Evolutionary conservation across 2,329 filamentous ascomycete species (phyloP).

Genomic region (Trichophyton equinum): DNA sequence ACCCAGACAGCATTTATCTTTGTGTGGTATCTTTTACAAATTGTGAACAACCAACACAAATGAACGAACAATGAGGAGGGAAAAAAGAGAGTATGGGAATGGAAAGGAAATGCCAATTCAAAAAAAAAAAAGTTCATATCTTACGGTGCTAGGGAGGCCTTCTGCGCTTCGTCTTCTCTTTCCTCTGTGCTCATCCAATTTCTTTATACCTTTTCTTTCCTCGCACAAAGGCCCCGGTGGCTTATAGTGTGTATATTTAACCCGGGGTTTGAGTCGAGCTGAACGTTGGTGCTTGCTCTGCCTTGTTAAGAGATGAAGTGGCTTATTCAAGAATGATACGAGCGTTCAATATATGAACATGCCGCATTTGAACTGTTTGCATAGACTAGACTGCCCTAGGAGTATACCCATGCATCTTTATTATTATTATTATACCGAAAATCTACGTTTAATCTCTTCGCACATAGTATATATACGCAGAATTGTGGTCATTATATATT

Average conservation of each 20-base stretch:
- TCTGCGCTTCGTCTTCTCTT: not conserved
- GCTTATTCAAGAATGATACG: not conserved
- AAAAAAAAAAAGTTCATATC: conserved; percentile 5
- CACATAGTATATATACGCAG: too few species aligned
- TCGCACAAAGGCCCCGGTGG: not conserved
- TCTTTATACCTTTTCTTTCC: not conserved
- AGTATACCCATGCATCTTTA: too few species aligned
- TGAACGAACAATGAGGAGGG: not conserved
- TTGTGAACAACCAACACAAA: conserved; percentile 5
- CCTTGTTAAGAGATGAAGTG: not conserved
- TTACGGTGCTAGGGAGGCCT: not conserved
- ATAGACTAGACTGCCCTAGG: too few species aligned
- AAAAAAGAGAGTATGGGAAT: conserved; percentile 5
- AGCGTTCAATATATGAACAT: not conserved
- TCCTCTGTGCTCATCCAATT: not conserved
- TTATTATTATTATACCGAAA: too few species aligned
- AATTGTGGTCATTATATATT: too few species aligned
- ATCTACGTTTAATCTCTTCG: too few species aligned
- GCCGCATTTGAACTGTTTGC: too few species aligned
- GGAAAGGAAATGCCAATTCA: conserved; percentile 6
- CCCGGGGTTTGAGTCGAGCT: too few species aligned
- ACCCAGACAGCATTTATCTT: conserved; percentile 6
- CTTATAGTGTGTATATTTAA: not conserved
- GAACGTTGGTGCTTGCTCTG: too few species aligned
- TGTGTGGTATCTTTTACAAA: conserved; percentile 9